Conservation (phyloP, 352 stramenopile species). For the Blastocystis sp. region DNA sequence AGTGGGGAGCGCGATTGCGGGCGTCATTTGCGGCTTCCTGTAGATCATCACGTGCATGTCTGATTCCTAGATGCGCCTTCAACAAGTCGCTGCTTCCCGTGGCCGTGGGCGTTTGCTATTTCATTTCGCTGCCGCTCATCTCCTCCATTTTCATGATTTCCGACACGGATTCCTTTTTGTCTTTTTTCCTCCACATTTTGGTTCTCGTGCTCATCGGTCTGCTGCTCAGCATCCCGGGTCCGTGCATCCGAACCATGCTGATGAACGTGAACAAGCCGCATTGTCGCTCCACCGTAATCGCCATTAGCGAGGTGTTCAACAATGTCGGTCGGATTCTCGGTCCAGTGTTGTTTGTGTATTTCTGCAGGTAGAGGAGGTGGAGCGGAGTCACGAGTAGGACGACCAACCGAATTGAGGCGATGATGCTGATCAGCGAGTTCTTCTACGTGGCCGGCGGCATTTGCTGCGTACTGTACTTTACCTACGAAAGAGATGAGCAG, state of each 20-base stretch:
- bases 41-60: not conserved
- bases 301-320: conserved; percentile 62
- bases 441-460: conserved; percentile 54
- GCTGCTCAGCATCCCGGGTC: conserved; percentile 50
- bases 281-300: conserved; percentile 41
- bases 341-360: conserved; percentile 45
- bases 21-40: conserved; percentile 53
- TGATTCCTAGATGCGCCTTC: conserved; percentile 8
- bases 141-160: conserved; percentile 4
- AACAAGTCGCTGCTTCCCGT: conserved; percentile 53
- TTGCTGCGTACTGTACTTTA: conserved; percentile 51
- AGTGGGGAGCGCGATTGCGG: conserved; percentile 15
- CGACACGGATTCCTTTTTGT: not conserved
- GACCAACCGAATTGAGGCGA: conserved; percentile 19
- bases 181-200: conserved; percentile 20
- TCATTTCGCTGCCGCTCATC: conserved; percentile 49
- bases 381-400: not conserved
- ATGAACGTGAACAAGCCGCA: conserved; percentile 64
- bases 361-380: not conserved
- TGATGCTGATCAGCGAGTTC: conserved; percentile 54
- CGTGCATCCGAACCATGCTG: conserved; percentile 32
- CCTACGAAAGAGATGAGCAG: conserved; percentile 43
- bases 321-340: conserved; percentile 43
- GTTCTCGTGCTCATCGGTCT: conserved; percentile 44
- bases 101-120: conserved; percentile 39